Evolutionary conservation across 139 green algal genomes (phyloP), one percentile per base, ranked within the genome.

Genomic region (Coccomyxa sp.): DNA sequence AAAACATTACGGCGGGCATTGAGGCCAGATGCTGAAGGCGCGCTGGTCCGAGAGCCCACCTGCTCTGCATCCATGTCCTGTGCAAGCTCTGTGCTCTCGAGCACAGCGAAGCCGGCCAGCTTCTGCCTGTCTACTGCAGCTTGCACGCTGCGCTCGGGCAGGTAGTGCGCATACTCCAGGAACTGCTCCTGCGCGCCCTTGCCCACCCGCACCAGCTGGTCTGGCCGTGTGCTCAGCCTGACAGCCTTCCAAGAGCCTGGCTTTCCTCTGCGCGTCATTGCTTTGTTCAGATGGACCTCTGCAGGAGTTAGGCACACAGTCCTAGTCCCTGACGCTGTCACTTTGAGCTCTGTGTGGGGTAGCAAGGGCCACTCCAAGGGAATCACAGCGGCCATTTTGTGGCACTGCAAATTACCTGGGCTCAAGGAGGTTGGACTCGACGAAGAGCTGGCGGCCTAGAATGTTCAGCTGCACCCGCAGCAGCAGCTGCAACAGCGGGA

Each of bases 401-500:
- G n/a, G n/a, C n/a, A n/a, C n/a, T n/a, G n/a, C n/a, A n/a, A n/a
- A n/a, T n/a, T 69, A 73, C 78, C 72, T 76, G 50, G 80, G 41
- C 71, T 86, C 78, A 6, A 83, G 76, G 44, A 92, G 73, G 34
- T 88, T 84, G 16, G 76, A 82, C 78, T 92, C 84, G 5, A 96
- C 75, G 73, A 94, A 95, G 37, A 96, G 80, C 55, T 92, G 87
- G 27, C 91, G 81, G 16, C 87, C 92, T 36, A 95, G 81, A 9
- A 95, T 88, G 84, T 94, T 95, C 36, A 95, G 85, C 86, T 95
- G 92, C 44, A 91, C 81, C 8, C 90, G 79, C 54, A 95, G 82
- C 76, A 93, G 88, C 72, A 95, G 77, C 44, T 91, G 77, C 64
- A 95, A 80, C 78, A 95, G 82, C 16, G 84, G 76, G 38, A 96